Conservation (phyloP, 2,329 filamentous ascomycete genomes). For the Microcyclosporella mali region DNA sequence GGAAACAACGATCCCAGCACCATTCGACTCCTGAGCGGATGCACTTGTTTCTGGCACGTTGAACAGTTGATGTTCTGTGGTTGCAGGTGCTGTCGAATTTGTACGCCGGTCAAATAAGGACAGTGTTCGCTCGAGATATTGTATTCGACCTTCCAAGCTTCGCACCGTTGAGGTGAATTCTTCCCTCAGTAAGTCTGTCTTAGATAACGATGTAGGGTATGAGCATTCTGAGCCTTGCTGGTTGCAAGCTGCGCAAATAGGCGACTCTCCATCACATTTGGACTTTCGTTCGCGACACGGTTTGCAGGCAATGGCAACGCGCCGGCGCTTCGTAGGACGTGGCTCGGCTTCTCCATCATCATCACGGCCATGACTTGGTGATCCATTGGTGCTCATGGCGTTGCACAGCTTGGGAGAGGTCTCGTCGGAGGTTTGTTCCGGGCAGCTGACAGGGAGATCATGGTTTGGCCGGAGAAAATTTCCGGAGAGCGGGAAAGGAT, state of each 20-base stretch:
- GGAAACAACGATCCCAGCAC: background rate
- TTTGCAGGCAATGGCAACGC: slow-evolving; percentile 5
- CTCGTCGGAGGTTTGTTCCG: background rate
- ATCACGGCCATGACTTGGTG: background rate
- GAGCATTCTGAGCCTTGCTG: slow-evolving; percentile 8
- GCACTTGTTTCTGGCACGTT: too few relatives aligned
- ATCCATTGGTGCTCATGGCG: slow-evolving; percentile 1
- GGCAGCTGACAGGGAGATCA: too few relatives aligned
- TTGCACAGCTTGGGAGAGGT: too few relatives aligned
- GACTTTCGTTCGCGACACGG: slow-evolving; percentile 3
- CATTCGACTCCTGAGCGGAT: background rate
- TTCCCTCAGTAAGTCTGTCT: slow-evolving; percentile 8
- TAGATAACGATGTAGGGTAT: slow-evolving; percentile 7
- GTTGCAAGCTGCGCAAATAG: slow-evolving; percentile 4
- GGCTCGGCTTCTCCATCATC: background rate
- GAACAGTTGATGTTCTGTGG: too few relatives aligned
- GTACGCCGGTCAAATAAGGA: background rate
- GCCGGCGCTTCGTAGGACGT: slow-evolving; percentile 8
- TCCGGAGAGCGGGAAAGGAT: too few relatives aligned
- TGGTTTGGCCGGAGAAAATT: too few relatives aligned
- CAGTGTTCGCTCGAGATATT: slow-evolving; percentile 3
- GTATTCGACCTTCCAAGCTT: slow-evolving; percentile 5
- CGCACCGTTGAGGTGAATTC: slow-evolving; percentile 5
- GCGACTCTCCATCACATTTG: slow-evolving; percentile 7
- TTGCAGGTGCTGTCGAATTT: background rate